A percentile compares a stretch with the other conserved stretches of the same genome.
These are phyloP conservation scores for Saccharomycopsis microspora DNA, from an alignment of 805 yeast species.

Conservation along the genomic window DNA sequence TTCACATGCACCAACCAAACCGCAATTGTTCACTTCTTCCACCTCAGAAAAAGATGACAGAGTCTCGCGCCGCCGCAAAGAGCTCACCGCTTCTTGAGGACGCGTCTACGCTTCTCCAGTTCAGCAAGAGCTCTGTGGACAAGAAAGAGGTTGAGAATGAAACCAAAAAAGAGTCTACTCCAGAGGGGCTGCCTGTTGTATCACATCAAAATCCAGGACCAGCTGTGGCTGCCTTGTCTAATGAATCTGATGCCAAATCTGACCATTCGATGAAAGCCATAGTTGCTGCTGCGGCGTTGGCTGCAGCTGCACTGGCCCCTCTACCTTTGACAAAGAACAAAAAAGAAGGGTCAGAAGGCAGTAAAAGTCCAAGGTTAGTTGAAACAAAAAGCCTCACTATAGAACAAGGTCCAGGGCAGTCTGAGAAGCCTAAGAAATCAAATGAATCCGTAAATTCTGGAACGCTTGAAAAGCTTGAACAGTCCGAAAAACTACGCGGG, in stretches of 20 bases:
- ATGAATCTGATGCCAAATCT: constrained; percentile 1
- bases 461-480: not conserved
- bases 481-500: not conserved
- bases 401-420: not conserved
- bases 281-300: constrained; percentile 76
- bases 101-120: not conserved
- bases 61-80: too few relatives aligned
- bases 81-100: not conserved
- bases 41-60: too few relatives aligned
- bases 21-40: too few relatives aligned
- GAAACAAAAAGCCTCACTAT: constrained; percentile 9
- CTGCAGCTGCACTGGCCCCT: constrained; percentile 73
- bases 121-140: not conserved
- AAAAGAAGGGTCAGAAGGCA: not conserved
- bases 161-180: not conserved
- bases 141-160: not conserved
- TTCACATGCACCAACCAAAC: too few relatives aligned
- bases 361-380: not conserved
- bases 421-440: not conserved
- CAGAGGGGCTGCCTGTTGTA: not conserved
- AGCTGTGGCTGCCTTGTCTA: constrained; percentile 15
- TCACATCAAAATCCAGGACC: constrained; percentile 14
- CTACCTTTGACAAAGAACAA: constrained; percentile 31
- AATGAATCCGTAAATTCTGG: too few relatives aligned
- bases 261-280: constrained; percentile 33